Percentiles rank a stretch among this genome's conserved stretches.
phyloP scores from a whole-genome alignment of 78 protist genomes.

The Creolimax fragrantissima region DNA sequence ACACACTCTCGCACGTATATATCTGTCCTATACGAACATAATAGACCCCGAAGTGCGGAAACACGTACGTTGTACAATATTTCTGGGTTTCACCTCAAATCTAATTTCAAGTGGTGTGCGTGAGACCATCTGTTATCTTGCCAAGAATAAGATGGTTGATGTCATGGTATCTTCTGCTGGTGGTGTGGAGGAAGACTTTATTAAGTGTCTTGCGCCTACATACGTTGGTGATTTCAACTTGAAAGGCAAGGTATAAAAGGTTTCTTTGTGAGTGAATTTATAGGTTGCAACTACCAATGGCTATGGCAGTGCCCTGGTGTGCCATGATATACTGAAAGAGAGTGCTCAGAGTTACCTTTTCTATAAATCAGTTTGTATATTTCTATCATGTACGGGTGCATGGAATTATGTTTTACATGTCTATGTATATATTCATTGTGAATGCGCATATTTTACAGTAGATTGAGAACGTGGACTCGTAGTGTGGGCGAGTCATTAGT shows the following conservation, averaged over 20 bases:
- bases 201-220: constrained; percentile 94
- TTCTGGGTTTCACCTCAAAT: constrained; percentile 95
- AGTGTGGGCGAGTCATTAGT: too few relatives aligned
- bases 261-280: neutral
- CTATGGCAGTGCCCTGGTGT: neutral
- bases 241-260: constrained; percentile 42
- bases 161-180: constrained; percentile 95
- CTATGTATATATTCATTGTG: too few relatives aligned
- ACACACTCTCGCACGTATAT: neutral
- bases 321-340: neutral
- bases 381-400: too few relatives aligned
- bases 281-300: neutral
- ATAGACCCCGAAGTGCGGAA: constrained; percentile 20
- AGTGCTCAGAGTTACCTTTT: neutral
- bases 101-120: constrained; percentile 91
- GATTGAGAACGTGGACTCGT: too few relatives aligned
- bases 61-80: constrained; percentile 49
- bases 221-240: constrained; percentile 86
- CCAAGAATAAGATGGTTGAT: constrained; percentile 70
- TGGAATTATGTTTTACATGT: too few relatives aligned
- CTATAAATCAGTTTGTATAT: neutral
- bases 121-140: constrained; percentile 82
- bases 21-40: too few relatives aligned
- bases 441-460: too few relatives aligned
- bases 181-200: constrained; percentile 98